Conservation (phyloP, 176 grass and related monocot genomes). For the Oryza punctata region DNA sequence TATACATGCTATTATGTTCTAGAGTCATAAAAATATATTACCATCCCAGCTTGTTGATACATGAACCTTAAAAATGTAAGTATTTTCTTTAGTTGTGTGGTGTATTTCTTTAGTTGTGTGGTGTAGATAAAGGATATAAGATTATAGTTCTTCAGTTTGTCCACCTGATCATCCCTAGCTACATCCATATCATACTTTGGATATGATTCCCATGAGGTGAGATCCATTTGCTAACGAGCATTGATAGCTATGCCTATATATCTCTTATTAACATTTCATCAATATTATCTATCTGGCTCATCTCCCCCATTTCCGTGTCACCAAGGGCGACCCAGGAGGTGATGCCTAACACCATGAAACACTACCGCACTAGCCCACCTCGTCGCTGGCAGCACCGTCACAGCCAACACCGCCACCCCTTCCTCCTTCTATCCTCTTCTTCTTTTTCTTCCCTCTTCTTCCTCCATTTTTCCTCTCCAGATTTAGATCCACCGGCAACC, state of each 20-base stretch:
- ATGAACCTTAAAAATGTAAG: background rate
- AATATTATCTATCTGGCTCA: background rate
- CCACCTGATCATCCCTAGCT: background rate
- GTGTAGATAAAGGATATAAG: background rate
- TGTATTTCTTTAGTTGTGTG: background rate
- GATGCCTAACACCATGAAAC: too few relatives aligned
- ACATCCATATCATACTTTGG: background rate
- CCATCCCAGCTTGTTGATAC: background rate
- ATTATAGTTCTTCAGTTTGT: background rate
- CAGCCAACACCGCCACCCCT: too few relatives aligned
- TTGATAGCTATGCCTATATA: background rate
- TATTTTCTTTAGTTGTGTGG: background rate
- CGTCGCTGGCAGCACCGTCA: fast-evolving
- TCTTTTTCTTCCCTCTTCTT: too few relatives aligned
- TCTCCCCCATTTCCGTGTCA: too few relatives aligned
- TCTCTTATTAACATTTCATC: background rate
- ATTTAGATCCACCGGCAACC: too few relatives aligned
- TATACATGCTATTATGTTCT: background rate
- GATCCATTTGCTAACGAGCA: background rate
- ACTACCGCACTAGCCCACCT: too few relatives aligned
- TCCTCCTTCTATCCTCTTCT: too few relatives aligned
- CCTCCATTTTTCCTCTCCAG: too few relatives aligned
- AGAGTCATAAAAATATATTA: background rate
- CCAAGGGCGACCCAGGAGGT: too few relatives aligned
- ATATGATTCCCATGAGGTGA: background rate